A percentile compares a stretch with the other conserved stretches of the same genome.
These are phyloP conservation scores for Trichoderma citrinoviride DNA, from an alignment of 2,329 filamentous ascomycete genomes.

Conservation along the genomic window DNA sequence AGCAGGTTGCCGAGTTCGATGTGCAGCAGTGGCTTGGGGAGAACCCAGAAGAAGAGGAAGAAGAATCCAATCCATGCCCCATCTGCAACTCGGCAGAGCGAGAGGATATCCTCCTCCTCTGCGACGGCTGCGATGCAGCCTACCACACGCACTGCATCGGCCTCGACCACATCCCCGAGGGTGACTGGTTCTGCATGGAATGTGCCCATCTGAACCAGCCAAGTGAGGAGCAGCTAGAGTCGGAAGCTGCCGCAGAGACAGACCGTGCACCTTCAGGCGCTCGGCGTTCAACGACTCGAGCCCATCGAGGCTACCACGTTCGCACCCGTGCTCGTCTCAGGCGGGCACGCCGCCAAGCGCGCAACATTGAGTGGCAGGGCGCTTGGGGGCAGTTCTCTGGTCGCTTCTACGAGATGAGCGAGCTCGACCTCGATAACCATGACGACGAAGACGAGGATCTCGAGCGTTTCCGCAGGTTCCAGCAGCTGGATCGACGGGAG, in stretches of 20 bases:
- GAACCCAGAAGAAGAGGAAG: conserved; percentile 67
- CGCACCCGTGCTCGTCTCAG: conserved; percentile 59
- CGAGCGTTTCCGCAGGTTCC: conserved; percentile 52
- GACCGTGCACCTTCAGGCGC: conserved; percentile 33
- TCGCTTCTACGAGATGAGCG: conserved; percentile 57
- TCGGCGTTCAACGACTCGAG: conserved; percentile 35
- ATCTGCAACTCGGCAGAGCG: conserved; percentile 79
- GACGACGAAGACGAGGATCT: conserved; percentile 69
- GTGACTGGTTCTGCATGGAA: conserved; percentile 87
- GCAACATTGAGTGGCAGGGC: conserved; percentile 83
- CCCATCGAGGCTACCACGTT: conserved; percentile 38
- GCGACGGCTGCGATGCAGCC: conserved; percentile 83
- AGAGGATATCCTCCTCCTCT: conserved; percentile 81
- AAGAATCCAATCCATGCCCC: conserved; percentile 70
- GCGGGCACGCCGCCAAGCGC: conserved; percentile 57
- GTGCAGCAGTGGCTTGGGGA: conserved; percentile 71
- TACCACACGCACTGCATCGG: conserved; percentile 93
- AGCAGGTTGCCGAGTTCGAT: conserved; percentile 87
- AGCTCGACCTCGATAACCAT: conserved; percentile 42
- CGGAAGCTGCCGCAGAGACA: conserved; percentile 34
- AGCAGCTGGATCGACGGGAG: conserved; percentile 56
- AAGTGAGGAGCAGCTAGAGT: conserved; percentile 30
- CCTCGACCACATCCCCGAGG: conserved; percentile 70
- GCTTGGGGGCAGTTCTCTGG: conserved; percentile 70
- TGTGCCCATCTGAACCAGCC: conserved; percentile 58